phyloP scores from a whole-genome alignment of 148 eudicot species.

The Silene conica region DNA sequence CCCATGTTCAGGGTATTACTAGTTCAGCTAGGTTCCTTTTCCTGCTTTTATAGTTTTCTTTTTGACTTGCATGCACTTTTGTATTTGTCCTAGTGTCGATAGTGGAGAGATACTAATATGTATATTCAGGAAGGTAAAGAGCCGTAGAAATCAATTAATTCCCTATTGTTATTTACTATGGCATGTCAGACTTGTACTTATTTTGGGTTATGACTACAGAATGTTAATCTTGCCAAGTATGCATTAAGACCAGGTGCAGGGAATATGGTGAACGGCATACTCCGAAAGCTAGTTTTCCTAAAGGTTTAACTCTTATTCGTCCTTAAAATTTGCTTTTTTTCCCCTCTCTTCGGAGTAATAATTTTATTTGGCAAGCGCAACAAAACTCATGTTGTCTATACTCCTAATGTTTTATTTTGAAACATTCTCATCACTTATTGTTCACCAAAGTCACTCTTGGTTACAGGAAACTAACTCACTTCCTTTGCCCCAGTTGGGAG shows the following conservation, averaged over 20 bases:
- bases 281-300: conserved; percentile 62
- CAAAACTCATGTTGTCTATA: no score
- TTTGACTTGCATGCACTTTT: not conserved
- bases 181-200: not conserved
- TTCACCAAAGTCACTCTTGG: not conserved
- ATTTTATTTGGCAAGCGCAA: not conserved
- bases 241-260: conserved; percentile 98
- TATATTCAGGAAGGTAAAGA: not conserved
- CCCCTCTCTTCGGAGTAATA: not conserved
- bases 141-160: not conserved
- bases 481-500: conserved; percentile 72
- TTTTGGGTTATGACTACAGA: conserved; percentile 36
- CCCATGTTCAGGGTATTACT: not conserved
- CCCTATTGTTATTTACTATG: not conserved
- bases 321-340: not conserved
- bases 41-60: no score
- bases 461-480: conserved; percentile 74
- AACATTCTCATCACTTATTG: conserved; percentile 6
- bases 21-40: no score
- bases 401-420: not conserved
- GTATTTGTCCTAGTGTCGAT: no score
- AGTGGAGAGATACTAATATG: no score
- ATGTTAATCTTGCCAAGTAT: conserved; percentile 87
- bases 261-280: conserved; percentile 93
- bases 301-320: conserved; percentile 43